Percentiles rank a stretch among this genome's conserved stretches.
Evolutionary conservation across 2,329 filamentous ascomycete genomes (phyloP).

Genomic region (Penicillium sp.): DNA sequence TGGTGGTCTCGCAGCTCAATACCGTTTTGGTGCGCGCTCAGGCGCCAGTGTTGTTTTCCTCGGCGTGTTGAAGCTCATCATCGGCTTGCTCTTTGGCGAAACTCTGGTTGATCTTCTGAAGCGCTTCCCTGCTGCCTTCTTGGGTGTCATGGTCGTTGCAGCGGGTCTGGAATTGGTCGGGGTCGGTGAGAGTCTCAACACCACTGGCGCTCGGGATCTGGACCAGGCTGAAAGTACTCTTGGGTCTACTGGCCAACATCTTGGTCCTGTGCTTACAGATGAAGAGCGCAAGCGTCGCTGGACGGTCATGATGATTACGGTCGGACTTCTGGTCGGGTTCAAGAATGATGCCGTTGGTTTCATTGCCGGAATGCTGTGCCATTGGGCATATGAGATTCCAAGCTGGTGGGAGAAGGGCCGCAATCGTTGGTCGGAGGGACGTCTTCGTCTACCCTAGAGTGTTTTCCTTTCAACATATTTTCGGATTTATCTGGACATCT

Average conservation of each 20-base stretch:
- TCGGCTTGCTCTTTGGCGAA: conserved; percentile 74
- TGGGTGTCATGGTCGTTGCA: conserved; percentile 86
- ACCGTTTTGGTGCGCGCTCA: conserved; percentile 85
- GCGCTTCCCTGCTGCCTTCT: conserved; percentile 70
- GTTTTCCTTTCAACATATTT: background rate
- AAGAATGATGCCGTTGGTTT: conserved; percentile 90
- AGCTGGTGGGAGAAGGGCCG: conserved; percentile 23
- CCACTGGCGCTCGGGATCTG: conserved; percentile 63
- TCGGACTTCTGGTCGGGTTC: conserved; percentile 77
- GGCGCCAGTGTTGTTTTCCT: conserved; percentile 80
- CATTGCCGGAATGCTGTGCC: conserved; percentile 73
- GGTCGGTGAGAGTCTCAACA: conserved; percentile 79
- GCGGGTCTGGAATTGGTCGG: conserved; percentile 84
- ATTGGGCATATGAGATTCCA: conserved; percentile 61
- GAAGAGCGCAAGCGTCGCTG: conserved; percentile 72
- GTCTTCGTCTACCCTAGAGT: conserved; percentile 24
- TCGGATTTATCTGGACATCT: background rate
- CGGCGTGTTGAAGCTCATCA: conserved; percentile 68
- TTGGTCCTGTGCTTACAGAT: conserved; percentile 52
- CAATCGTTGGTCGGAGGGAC: conserved; percentile 30
- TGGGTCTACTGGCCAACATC: conserved; percentile 38
- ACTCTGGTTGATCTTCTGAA: conserved; percentile 68
- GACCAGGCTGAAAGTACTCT: conserved; percentile 34
- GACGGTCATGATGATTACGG: conserved; percentile 87
- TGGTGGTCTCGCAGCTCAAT: conserved; percentile 85